Base-by-base conservation (phyloP, 495 filamentous ascomycete genomes). In the Cairneyella variabilis region DNA sequence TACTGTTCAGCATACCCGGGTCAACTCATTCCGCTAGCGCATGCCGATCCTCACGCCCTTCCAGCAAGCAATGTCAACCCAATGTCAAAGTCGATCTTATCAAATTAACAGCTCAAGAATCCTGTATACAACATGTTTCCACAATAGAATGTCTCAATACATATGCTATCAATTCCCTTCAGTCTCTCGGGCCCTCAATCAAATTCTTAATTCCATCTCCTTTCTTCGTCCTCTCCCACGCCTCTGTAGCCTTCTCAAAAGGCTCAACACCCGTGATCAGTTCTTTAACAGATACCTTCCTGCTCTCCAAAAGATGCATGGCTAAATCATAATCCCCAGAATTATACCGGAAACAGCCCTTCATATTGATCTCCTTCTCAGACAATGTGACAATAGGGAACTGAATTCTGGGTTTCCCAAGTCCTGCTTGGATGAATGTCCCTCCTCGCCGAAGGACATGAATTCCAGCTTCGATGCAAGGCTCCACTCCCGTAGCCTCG, bases 181-280 rank as follows among this genome's bases (percentile, higher is more conserved):
- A 47, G 26, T 82, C 73, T 49, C 75, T 76, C 0, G 78, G 77
- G 1, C 89, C 89, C 26, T 82, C 78, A 62, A 95, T 93, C 50
- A 92, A 59, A 21, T 83, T 84, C 80, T 96, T 96, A 60, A 93
- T 91, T 16, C 87, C 88, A 66, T 86, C 75, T 2, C 88, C 89
- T 47, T 75, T 74, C 71, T 83, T 85, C 20, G 85, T 82, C 67
- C 83, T 84, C 63, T 88, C 78, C 70, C 90, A 95, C 0, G 91
- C 90, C 54, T 83, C 69, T 61, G 86, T 82, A 2, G 87, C 88
- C 46, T 88, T 71, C 62, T 80, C 73, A 64, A 95, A 91, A 32
- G 74, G 70, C 17, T 90, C 80, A 26, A 82, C 74, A 53, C 75
- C 73, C 14, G 82, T 86, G 37, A 95, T 79, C 11, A 96, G 69